Evolutionary conservation across 805 yeast genomes (phyloP).

Genomic region (Suhomyces sp.): DNA sequence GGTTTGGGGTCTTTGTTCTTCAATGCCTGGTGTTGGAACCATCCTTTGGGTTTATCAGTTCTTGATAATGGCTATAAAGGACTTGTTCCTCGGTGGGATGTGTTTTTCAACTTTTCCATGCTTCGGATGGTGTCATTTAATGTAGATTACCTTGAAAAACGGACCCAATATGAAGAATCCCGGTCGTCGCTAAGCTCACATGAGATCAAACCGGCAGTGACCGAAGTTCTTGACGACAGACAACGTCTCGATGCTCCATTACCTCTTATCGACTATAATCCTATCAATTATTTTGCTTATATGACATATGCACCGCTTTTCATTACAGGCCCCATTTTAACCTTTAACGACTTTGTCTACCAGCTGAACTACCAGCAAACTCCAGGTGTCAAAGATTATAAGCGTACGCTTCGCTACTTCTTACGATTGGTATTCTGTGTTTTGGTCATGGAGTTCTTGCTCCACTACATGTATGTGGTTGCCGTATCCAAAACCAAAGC

Average conservation of each 20-base stretch:
- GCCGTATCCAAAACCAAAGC: conserved; percentile 89
- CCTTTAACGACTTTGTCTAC: conserved; percentile 85
- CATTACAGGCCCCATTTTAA: conserved; percentile 91
- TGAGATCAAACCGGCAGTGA: conserved; percentile 5
- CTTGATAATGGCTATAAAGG: conserved; percentile 69
- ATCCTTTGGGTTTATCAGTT: conserved; percentile 51
- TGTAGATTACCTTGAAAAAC: conserved; percentile 62
- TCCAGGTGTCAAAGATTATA: conserved; percentile 52
- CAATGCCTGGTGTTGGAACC: conserved; percentile 64
- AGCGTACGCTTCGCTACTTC: conserved; percentile 59
- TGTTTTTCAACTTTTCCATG: conserved; percentile 85
- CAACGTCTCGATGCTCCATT: conserved; percentile 65
- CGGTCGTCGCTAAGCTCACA: background rate
- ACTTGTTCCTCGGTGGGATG: conserved; percentile 90
- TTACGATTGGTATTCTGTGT: conserved; percentile 69
- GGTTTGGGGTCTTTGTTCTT: conserved; percentile 76
- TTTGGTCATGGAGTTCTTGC: conserved; percentile 80
- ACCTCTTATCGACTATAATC: conserved; percentile 55
- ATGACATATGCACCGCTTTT: conserved; percentile 82
- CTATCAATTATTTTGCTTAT: conserved; percentile 71
- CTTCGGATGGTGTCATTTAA: conserved; percentile 81
- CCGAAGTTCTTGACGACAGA: conserved; percentile 47
- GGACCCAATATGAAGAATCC: conserved; percentile 2
- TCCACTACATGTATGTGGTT: conserved; percentile 88
- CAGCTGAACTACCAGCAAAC: conserved; percentile 59